A percentile compares a stretch with the other conserved stretches of the same genome.
phyloP scores from a whole-genome alignment of 495 filamentous ascomycete species.

The Cryomyces minteri region DNA sequence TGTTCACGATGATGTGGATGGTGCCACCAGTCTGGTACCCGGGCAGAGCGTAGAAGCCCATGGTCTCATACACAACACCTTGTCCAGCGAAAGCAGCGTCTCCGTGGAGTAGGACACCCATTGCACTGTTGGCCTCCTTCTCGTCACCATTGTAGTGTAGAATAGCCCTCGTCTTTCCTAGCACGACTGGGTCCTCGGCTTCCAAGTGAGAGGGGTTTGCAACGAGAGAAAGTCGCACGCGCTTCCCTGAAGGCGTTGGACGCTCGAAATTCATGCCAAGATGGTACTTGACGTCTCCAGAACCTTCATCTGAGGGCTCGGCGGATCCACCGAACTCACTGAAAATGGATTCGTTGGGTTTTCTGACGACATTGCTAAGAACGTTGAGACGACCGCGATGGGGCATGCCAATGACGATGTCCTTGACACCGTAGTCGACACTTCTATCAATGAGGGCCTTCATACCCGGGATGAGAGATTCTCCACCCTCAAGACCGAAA shows the following conservation, averaged over 20 bases:
- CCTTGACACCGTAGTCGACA: conserved; percentile 95
- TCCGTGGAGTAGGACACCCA: conserved; percentile 90
- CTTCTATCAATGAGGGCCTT: conserved; percentile 96
- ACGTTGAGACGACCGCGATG: conserved; percentile 97
- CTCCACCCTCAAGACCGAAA: conserved; percentile 93
- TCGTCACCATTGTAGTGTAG: conserved; percentile 99
- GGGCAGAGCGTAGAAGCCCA: conserved; percentile 90
- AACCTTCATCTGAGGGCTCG: conserved; percentile 85
- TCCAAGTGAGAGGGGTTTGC: conserved; percentile 98
- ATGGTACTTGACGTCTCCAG: conserved; percentile 98
- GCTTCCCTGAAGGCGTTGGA: conserved; percentile 93
- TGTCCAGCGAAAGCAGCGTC: conserved; percentile 94
- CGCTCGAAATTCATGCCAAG: conserved; percentile 99
- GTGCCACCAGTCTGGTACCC: conserved; percentile 95
- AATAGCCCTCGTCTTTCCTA: conserved; percentile 93
- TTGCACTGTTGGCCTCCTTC: conserved; percentile 65
- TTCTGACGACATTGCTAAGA: conserved; percentile 93
- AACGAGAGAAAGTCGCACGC: conserved; percentile 91
- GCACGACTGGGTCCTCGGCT: conserved; percentile 92
- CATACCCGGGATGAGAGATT: conserved; percentile 94
- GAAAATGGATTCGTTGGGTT: conserved; percentile 98
- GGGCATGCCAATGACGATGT: conserved; percentile 98
- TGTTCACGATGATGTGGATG: conserved; percentile 95
- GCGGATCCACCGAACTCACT: conserved; percentile 86
- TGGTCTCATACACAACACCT: conserved; percentile 94